Percentiles rank a stretch among this genome's conserved stretches.
Evolutionary conservation across 2,329 filamentous ascomycete species (phyloP).

Genomic region (Claviceps africana): DNA sequence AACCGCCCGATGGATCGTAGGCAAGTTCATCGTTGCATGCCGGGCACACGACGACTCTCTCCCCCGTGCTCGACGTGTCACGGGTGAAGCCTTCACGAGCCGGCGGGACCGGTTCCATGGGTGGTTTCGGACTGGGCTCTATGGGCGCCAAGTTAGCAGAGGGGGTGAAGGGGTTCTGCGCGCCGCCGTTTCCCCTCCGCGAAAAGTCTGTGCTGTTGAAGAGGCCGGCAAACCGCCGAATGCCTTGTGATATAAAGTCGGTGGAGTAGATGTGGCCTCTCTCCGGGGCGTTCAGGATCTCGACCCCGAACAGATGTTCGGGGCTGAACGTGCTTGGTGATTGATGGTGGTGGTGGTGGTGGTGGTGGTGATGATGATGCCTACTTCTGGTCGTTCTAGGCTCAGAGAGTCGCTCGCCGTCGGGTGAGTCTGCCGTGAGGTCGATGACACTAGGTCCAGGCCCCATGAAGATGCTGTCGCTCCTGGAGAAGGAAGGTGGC

Average conservation of each 20-base stretch:
- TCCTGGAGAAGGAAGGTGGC: constrained; percentile 29
- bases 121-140: constrained; percentile 26
- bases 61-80: constrained; percentile 45
- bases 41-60: constrained; percentile 66
- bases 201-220: constrained; percentile 10
- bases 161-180: constrained; percentile 10
- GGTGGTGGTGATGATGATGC: constrained; percentile 7
- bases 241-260: constrained; percentile 12
- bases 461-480: constrained; percentile 28
- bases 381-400: constrained; percentile 2
- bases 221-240: constrained; percentile 15
- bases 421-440: constrained; percentile 33
- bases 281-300: constrained; percentile 11
- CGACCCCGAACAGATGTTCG: constrained; percentile 15
- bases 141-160: constrained; percentile 19
- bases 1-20: constrained; percentile 41
- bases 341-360: constrained; percentile 7
- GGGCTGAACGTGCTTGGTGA: constrained; percentile 1
- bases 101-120: constrained; percentile 48
- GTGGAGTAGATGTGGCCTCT: constrained; percentile 6
- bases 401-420: constrained; percentile 15
- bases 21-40: constrained; percentile 77
- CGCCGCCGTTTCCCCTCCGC: constrained; percentile 7
- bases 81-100: constrained; percentile 69
- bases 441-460: constrained; percentile 31